These are phyloP conservation scores for Chondrostereum purpureum DNA, from an alignment of 1,284 basidiomycete genomes.

Conservation along the genomic window DNA sequence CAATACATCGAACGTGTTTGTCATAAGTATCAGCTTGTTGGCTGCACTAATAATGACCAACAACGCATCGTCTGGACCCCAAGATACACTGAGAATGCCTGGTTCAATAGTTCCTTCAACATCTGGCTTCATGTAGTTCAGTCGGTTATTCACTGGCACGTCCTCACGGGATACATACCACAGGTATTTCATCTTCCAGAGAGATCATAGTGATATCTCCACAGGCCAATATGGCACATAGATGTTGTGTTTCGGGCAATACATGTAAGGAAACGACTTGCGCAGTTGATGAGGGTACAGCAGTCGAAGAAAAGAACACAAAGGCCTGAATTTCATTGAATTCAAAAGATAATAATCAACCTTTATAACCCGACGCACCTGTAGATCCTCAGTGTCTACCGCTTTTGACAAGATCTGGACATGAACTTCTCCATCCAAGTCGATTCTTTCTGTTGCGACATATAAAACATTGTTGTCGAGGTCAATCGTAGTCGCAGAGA, in stretches of 20 bases:
- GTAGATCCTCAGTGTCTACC: conserved; percentile 17
- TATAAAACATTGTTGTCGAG: conserved; percentile 61
- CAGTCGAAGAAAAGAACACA: conserved; percentile 29
- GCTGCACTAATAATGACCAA: conserved; percentile 59
- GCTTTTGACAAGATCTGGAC: conserved; percentile 54
- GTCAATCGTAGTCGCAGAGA: conserved; percentile 55
- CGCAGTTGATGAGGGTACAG: conserved; percentile 21
- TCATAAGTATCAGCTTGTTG: conserved; percentile 82
- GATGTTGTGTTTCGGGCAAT: conserved; percentile 56
- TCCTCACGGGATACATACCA: conserved; percentile 25
- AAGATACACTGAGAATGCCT: conserved; percentile 77
- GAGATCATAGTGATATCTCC: conserved; percentile 74
- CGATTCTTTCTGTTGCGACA: conserved; percentile 47
- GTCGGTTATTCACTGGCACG: conserved; percentile 6
- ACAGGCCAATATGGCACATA: conserved; percentile 60
- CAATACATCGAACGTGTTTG: conserved; percentile 82
- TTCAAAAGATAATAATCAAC: too few species aligned
- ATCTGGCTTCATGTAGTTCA: conserved; percentile 47
- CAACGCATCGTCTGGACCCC: conserved; percentile 89
- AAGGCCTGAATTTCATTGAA: conserved; percentile 16
- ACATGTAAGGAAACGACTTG: conserved; percentile 60
- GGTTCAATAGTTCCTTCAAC: conserved; percentile 83
- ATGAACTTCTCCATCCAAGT: conserved; percentile 45
- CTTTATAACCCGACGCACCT: too few species aligned
- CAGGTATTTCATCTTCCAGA: conserved; percentile 46